Evolutionary conservation across 169 alveolate species (phyloP).

Genomic region (Plasmodium falciparum): DNA sequence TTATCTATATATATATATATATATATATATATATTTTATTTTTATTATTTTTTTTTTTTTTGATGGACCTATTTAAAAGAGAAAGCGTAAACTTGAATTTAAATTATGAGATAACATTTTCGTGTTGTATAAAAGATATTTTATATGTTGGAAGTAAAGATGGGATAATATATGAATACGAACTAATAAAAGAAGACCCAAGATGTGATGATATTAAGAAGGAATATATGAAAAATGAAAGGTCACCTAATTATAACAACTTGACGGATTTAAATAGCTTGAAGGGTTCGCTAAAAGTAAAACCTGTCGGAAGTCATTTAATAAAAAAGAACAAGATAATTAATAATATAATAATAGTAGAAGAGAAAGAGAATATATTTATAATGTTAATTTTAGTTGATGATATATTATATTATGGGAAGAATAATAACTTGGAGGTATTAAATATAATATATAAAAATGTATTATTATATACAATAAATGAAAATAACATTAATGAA

Average conservation of each 20-base stretch:
- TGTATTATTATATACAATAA: not conserved
- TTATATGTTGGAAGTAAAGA: constrained; percentile 19
- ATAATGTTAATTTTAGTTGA: not conserved
- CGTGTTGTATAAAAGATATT: constrained; percentile 11
- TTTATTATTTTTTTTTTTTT: too few relatives aligned
- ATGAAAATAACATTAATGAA: constrained; percentile 23
- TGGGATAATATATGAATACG: constrained; percentile 5
- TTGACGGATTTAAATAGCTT: too few relatives aligned
- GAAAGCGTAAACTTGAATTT: constrained; percentile 7
- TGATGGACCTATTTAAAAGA: constrained; percentile 42
- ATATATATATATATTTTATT: not conserved
- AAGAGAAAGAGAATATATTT: not conserved
- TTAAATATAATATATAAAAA: constrained; percentile 30
- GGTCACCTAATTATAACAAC: too few relatives aligned
- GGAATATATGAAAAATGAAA: not conserved
- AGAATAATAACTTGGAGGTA: not conserved
- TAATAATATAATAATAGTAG: constrained; percentile 27
- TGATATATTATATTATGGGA: constrained; percentile 28
- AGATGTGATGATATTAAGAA: not conserved
- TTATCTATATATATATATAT: not conserved
- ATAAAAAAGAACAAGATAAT: constrained; percentile 22
- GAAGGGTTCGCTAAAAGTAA: too few relatives aligned
- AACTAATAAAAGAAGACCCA: not conserved
- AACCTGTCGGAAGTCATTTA: not conserved
- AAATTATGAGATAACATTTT: constrained; percentile 13